These are phyloP conservation scores for Chytriomyces sp. DNA, from an alignment of 192 early-diverging fungal genomes.

Conservation along the genomic window DNA sequence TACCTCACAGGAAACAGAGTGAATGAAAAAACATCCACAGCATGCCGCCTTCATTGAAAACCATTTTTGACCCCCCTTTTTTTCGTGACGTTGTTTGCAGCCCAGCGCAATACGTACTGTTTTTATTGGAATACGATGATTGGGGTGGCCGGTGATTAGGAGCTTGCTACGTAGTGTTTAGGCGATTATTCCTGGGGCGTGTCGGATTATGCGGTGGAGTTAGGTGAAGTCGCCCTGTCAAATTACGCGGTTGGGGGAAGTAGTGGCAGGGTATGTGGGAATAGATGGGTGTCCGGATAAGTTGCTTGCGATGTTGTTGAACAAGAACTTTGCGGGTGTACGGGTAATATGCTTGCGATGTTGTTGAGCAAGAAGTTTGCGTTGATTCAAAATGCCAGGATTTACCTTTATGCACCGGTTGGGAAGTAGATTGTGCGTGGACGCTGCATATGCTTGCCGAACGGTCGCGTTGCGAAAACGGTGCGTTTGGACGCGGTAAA, in stretches of 20 bases:
- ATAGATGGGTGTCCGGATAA: too few species aligned
- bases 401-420: slow-evolving; percentile 18
- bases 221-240: background rate
- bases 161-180: slow-evolving; percentile 33
- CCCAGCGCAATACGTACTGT: too few species aligned
- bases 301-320: too few species aligned
- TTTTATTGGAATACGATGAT: too few species aligned
- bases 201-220: slow-evolving; percentile 29
- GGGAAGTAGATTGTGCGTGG: slow-evolving; percentile 22
- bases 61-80: too few species aligned
- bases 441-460: slow-evolving; percentile 29
- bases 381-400: slow-evolving; percentile 13
- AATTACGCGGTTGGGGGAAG: slow-evolving; percentile 24
- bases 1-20: too few species aligned
- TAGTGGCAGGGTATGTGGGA: background rate
- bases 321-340: background rate
- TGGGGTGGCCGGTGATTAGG: background rate
- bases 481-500: slow-evolving; percentile 13
- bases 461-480: slow-evolving; percentile 19
- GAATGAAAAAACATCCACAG: too few species aligned
- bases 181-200: slow-evolving; percentile 27
- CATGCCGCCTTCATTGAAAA: too few species aligned
- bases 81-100: too few species aligned
- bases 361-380: slow-evolving; percentile 33
- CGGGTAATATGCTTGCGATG: slow-evolving; percentile 1